Evolutionary conservation across 768 basidiomycete species (phyloP).

Genomic region (Mycena olivaceomarginata): DNA sequence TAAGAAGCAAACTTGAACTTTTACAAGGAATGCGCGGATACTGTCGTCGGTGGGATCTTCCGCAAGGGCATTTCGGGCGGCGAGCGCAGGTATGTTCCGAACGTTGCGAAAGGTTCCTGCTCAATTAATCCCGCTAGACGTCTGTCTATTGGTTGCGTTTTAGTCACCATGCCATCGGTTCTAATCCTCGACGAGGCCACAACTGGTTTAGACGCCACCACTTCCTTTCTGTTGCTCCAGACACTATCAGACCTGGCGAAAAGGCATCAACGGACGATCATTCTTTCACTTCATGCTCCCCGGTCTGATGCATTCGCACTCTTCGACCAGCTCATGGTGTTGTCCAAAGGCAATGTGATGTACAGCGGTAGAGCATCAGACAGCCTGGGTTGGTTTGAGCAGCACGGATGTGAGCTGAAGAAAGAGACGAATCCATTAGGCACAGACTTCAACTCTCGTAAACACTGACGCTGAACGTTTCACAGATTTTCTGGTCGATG

Average conservation of each 20-base stretch:
- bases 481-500: conserved; percentile 59
- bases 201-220: conserved; percentile 47
- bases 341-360: conserved; percentile 63
- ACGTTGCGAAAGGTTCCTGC: background rate
- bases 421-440: conserved; percentile 64
- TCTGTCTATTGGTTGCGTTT: conserved; percentile 64
- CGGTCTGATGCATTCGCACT: conserved; percentile 66
- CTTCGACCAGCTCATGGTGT: conserved; percentile 66
- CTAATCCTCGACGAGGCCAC: conserved; percentile 65
- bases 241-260: conserved; percentile 55
- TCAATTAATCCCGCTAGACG: conserved; percentile 44
- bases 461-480: conserved; percentile 51
- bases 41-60: conserved; percentile 63
- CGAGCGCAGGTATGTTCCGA: conserved; percentile 53
- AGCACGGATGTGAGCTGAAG: conserved; percentile 53
- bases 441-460: background rate
- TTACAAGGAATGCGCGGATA: conserved; percentile 60
- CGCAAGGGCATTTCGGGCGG: conserved; percentile 71
- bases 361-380: conserved; percentile 59
- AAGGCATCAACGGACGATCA: conserved; percentile 58
- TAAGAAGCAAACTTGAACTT: too few relatives aligned
- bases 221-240: conserved; percentile 54
- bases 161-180: conserved; percentile 66
- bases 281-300: conserved; percentile 69
- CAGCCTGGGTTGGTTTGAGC: conserved; percentile 59